A percentile compares a stretch with the other conserved stretches of the same genome.
Conservation (phyloP, 306 rosid genomes). For the Rubus parviflorus region DNA sequence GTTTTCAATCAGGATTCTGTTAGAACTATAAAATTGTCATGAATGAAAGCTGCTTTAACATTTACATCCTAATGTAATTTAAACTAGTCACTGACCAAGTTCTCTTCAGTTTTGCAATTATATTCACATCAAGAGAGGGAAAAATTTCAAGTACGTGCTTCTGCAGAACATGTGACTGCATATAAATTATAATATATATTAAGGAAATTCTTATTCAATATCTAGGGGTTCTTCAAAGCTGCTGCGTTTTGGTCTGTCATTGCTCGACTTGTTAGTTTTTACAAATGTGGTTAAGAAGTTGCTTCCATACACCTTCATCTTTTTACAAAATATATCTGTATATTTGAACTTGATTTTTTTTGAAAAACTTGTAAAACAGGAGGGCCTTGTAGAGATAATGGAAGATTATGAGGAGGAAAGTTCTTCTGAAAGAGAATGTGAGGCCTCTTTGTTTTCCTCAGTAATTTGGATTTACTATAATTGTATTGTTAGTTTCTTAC, state of each 20-base stretch:
- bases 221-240: background rate
- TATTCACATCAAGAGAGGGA: background rate
- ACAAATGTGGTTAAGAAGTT: background rate
- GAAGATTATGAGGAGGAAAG: slow-evolving; percentile 73
- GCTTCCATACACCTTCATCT: background rate
- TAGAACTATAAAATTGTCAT: background rate
- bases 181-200: background rate
- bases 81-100: background rate
- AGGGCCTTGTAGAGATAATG: slow-evolving; percentile 73
- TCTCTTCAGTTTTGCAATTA: background rate
- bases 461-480: background rate
- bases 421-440: slow-evolving; percentile 32
- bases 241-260: background rate
- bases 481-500: background rate
- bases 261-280: background rate
- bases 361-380: slow-evolving; percentile 36
- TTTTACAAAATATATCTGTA: background rate
- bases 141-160: background rate
- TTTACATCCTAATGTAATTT: background rate
- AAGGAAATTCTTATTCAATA: background rate
- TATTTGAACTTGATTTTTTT: background rate
- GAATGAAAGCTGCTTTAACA: background rate
- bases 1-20: background rate
- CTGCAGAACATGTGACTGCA: background rate
- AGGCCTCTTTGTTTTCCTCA: slow-evolving; percentile 23